A percentile compares a stretch with the other conserved stretches of the same genome.
phyloP scores from a whole-genome alignment of 2,329 filamentous ascomycete species.

The Colletotrichum musicola region DNA sequence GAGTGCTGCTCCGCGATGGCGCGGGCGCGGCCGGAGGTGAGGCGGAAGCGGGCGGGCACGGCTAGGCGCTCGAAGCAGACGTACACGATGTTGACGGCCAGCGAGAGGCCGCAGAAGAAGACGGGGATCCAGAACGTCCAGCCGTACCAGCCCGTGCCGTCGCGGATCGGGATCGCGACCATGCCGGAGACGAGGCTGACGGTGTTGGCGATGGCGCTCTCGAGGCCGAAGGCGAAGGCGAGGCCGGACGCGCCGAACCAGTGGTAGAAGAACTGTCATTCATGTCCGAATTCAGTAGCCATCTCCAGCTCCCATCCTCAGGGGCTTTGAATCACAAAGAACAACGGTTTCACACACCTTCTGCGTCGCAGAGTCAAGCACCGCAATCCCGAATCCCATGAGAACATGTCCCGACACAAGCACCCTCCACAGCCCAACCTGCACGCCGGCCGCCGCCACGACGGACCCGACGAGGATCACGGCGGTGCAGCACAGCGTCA shows the following conservation, averaged over 20 bases:
- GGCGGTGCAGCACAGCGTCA: slow-evolving; percentile 42
- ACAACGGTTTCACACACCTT: slow-evolving; percentile 31
- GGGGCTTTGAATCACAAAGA: too few species aligned
- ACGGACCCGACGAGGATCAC: slow-evolving; percentile 42
- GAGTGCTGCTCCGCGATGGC: slow-evolving; percentile 31
- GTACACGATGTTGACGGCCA: slow-evolving; percentile 42
- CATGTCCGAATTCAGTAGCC: too few species aligned
- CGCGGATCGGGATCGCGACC: slow-evolving; percentile 42
- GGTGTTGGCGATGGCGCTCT: slow-evolving; percentile 42
- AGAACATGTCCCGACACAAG: slow-evolving; percentile 42
- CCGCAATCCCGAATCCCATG: slow-evolving; percentile 43
- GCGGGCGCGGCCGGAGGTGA: slow-evolving; percentile 37
- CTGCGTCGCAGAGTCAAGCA: slow-evolving; percentile 42
- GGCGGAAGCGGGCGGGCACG: slow-evolving; percentile 29
- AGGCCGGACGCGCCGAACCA: slow-evolving; percentile 43
- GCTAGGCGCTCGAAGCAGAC: slow-evolving; percentile 41
- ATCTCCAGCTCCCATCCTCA: too few species aligned
- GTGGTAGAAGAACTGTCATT: slow-evolving; percentile 45
- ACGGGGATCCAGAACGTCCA: slow-evolving; percentile 44
- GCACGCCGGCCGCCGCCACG: slow-evolving; percentile 41
- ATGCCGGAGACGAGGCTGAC: slow-evolving; percentile 43
- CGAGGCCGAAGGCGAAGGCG: slow-evolving; percentile 43
- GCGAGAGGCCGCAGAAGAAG: slow-evolving; percentile 41
- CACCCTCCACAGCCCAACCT: slow-evolving; percentile 41
- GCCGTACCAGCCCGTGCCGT: slow-evolving; percentile 43